Percentiles rank a stretch among this genome's conserved stretches.
Conservation (phyloP, 139 green algal genomes). For the Ettlia oleoabundans region DNA sequence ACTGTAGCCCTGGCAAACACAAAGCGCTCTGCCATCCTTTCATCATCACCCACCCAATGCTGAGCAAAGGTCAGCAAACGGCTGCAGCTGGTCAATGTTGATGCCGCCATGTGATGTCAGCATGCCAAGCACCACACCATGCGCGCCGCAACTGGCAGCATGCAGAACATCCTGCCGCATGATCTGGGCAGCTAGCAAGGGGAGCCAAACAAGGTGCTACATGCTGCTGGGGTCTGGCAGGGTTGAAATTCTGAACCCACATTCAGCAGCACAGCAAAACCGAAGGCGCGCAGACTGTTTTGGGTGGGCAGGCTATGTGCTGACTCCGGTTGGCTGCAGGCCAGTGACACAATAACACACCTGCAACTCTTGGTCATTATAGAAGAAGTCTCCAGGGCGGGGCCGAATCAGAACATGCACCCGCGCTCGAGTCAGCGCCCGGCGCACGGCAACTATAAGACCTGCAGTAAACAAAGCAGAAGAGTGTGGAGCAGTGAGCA, state of each 20-base stretch:
- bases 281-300: too few relatives aligned
- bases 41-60: neutral
- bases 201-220: too few relatives aligned
- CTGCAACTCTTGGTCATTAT: slow-evolving; percentile 29
- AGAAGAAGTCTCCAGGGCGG: slow-evolving; percentile 39
- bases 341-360: neutral
- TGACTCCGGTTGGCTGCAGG: too few relatives aligned
- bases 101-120: slow-evolving; percentile 2
- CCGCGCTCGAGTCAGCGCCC: neutral
- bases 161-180: slow-evolving; percentile 41
- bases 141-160: slow-evolving; percentile 18
- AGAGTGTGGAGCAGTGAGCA: neutral
- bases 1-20: neutral
- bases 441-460: slow-evolving; percentile 12
- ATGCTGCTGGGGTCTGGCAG: too few relatives aligned
- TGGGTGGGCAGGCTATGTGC: too few relatives aligned
- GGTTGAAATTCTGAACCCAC: too few relatives aligned
- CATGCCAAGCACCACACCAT: slow-evolving; percentile 43
- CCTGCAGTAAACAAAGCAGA: neutral
- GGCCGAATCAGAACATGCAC: slow-evolving; percentile 43
- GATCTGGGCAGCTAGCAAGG: neutral
- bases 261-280: too few relatives aligned
- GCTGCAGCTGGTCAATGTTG: neutral
- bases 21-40: too few relatives aligned
- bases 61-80: slow-evolving; percentile 29